These are phyloP conservation scores for Magnaporthales sp. DNA, from an alignment of 2,329 filamentous ascomycete species.

Conservation along the genomic window DNA sequence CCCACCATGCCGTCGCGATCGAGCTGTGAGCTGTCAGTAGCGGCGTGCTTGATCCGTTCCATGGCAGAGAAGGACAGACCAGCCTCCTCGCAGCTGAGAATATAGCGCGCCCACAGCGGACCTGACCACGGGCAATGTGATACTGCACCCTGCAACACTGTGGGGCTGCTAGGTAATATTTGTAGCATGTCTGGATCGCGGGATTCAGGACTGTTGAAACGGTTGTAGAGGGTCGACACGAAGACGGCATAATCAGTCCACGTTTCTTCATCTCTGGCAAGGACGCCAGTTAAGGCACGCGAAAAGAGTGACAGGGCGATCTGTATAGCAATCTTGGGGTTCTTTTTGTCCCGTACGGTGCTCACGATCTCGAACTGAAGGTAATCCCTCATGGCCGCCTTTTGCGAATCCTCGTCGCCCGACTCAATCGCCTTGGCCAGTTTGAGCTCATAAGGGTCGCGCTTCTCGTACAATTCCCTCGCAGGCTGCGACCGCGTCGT, in stretches of 20 bases:
- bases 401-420: constrained; percentile 46
- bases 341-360: constrained; percentile 44
- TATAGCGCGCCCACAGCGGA: constrained; percentile 79
- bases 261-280: constrained; percentile 63
- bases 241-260: constrained; percentile 85
- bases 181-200: constrained; percentile 23
- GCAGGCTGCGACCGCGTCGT: constrained; percentile 55
- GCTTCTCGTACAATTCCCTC: constrained; percentile 53
- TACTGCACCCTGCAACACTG: constrained; percentile 72
- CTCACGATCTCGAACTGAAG: constrained; percentile 74
- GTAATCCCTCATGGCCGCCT: constrained; percentile 53
- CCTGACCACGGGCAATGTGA: constrained; percentile 92
- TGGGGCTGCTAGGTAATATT: constrained; percentile 44
- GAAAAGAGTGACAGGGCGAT: constrained; percentile 64
- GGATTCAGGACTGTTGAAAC: constrained; percentile 20
- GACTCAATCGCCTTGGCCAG: constrained; percentile 49
- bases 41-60: constrained; percentile 83
- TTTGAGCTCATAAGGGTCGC: constrained; percentile 60
- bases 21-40: constrained; percentile 76
- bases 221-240: constrained; percentile 42
- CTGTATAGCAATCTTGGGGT: constrained; percentile 33
- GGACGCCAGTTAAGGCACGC: constrained; percentile 60
- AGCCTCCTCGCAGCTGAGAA: constrained; percentile 75
- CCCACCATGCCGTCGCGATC: constrained; percentile 82
- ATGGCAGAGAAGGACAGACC: constrained; percentile 70